These are phyloP conservation scores for Nakataea oryzae DNA, from an alignment of 2,329 filamentous ascomycete genomes.

Conservation along the genomic window DNA sequence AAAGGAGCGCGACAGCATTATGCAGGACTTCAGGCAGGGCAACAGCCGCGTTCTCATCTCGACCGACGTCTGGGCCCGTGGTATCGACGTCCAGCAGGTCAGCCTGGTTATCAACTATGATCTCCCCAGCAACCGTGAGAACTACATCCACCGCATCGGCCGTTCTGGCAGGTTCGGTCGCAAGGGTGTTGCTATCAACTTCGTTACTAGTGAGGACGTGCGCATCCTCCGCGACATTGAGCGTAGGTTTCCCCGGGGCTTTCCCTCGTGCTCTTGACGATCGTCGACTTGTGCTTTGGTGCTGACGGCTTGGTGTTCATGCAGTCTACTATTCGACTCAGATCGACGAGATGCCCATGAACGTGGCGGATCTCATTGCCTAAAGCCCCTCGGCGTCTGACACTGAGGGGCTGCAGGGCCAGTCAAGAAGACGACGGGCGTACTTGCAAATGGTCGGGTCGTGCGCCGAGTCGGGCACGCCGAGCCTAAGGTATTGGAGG, in stretches of 20 bases:
- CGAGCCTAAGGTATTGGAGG: constrained; percentile 4
- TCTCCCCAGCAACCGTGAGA: constrained; percentile 95
- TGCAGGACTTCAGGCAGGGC: constrained; percentile 99
- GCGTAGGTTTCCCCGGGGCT: constrained; percentile 31
- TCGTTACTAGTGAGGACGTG: constrained; percentile 97
- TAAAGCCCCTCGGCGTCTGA: neutral
- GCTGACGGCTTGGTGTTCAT: constrained; percentile 4
- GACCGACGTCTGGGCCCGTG: constrained; percentile 94
- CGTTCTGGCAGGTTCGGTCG: constrained; percentile 99
- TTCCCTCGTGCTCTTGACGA: neutral
- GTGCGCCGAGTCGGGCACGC: neutral
- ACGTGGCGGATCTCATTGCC: constrained; percentile 60
- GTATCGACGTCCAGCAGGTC: constrained; percentile 99
- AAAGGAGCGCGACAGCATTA: constrained; percentile 94
- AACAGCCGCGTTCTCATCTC: constrained; percentile 98
- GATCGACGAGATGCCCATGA: constrained; percentile 99
- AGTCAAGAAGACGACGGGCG: neutral
- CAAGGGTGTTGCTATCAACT: constrained; percentile 99
- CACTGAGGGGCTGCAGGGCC: neutral
- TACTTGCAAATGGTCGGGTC: neutral
- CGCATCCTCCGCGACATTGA: constrained; percentile 99
- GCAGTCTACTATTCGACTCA: constrained; percentile 92
- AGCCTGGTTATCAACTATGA: constrained; percentile 99
- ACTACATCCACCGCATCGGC: constrained; percentile 99
- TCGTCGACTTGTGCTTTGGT: neutral